A percentile compares a stretch with the other conserved stretches of the same genome.
These are phyloP conservation scores for Pachyrhizus erosus DNA, from an alignment of 306 rosid species.

Conservation along the genomic window DNA sequence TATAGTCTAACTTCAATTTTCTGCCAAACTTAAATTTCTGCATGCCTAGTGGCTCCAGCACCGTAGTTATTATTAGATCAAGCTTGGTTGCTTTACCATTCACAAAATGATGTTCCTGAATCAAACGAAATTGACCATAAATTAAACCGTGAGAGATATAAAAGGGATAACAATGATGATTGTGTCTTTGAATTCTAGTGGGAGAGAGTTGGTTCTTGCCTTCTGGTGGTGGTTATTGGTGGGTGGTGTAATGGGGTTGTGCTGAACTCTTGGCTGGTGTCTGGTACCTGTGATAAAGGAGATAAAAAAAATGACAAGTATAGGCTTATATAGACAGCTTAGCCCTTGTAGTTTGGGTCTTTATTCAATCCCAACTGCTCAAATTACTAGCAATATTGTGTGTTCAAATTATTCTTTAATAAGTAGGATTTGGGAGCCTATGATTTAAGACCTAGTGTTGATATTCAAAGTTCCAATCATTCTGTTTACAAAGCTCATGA, in stretches of 20 bases:
- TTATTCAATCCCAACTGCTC: neutral
- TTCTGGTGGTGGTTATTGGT: neutral
- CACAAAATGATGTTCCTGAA: neutral
- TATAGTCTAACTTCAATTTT: neutral
- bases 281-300: neutral
- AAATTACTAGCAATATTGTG: neutral
- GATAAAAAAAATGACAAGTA: neutral
- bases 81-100: neutral
- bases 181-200: neutral
- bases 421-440: conserved; percentile 15
- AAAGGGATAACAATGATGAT: neutral
- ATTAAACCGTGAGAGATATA: neutral
- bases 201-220: neutral
- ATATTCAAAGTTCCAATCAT: conserved; percentile 1
- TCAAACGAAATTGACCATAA: neutral
- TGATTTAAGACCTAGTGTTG: neutral
- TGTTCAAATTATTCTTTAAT: neutral
- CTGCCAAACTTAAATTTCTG: neutral
- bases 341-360: conserved; percentile 5
- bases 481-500: neutral
- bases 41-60: neutral
- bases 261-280: neutral
- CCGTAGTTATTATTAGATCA: neutral
- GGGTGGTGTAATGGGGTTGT: neutral
- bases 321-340: neutral